Conservation (phyloP, 371 early-diverging fungal genomes). For the Conidiobolus incongruus region DNA sequence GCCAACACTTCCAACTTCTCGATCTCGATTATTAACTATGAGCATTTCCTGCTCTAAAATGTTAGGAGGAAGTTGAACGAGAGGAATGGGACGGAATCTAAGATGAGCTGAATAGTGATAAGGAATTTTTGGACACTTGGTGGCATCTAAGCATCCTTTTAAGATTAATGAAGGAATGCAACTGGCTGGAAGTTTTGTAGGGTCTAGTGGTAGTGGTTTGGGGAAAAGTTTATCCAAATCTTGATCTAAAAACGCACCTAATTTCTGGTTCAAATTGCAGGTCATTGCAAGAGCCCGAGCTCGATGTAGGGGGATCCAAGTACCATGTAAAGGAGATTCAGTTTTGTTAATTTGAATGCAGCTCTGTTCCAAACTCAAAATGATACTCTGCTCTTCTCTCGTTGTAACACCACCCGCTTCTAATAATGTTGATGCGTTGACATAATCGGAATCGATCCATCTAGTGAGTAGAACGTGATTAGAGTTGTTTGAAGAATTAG, state of each 20-base stretch:
- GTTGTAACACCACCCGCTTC: conserved; percentile 69
- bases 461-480: conserved; percentile 40
- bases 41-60: no score
- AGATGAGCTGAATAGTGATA: no score
- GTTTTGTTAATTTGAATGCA: conserved; percentile 50
- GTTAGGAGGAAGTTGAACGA: no score
- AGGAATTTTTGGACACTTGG: no score
- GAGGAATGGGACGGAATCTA: no score
- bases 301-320: conserved; percentile 75
- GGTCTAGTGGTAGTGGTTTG: conserved; percentile 34
- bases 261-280: conserved; percentile 49
- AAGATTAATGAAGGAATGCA: no score
- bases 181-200: no score
- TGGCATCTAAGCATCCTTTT: no score
- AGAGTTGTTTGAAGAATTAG: conserved; percentile 17
- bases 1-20: no score
- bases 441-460: conserved; percentile 51
- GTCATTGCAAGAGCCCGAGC: conserved; percentile 68
- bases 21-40: no score
- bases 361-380: conserved; percentile 64
- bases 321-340: conserved; percentile 49
- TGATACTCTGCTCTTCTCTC: conserved; percentile 64
- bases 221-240: conserved; percentile 45
- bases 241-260: conserved; percentile 56
- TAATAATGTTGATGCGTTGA: conserved; percentile 65